Percentiles rank a stretch among this genome's conserved stretches.
These are phyloP conservation scores for Nicotiana obtusifolia DNA, from an alignment of 257 asterid genomes.

Conservation along the genomic window DNA sequence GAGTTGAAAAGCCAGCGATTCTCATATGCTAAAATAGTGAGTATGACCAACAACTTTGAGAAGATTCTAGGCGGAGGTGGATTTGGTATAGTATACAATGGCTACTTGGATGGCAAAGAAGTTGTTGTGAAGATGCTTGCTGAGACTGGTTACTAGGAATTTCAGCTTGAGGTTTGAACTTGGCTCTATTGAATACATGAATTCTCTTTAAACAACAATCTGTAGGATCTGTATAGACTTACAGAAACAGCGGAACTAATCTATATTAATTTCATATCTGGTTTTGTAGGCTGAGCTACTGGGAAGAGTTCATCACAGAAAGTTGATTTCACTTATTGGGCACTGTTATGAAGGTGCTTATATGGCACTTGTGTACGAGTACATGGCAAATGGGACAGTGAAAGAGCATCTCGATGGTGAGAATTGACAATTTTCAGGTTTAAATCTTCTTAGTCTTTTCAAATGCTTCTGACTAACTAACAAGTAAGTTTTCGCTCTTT, in stretches of 20 bases:
- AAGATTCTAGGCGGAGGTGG: constrained; percentile 41
- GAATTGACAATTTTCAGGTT: neutral
- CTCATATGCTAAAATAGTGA: constrained; percentile 20
- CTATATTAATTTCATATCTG: neutral
- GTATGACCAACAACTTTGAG: constrained; percentile 22
- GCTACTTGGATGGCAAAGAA: constrained; percentile 16
- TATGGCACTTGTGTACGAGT: constrained; percentile 42
- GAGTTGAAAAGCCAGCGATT: constrained; percentile 17
- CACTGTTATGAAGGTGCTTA: constrained; percentile 32
- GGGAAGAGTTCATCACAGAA: constrained; percentile 37
- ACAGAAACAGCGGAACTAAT: neutral
- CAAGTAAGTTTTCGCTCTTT: neutral
- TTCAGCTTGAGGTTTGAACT: constrained; percentile 30
- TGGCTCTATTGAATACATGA: neutral
- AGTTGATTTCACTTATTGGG: constrained; percentile 32
- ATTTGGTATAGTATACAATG: constrained; percentile 40
- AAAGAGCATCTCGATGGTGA: constrained; percentile 32
- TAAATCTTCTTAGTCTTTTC: neutral
- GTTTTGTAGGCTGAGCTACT: constrained; percentile 38
- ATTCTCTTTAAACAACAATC: neutral
- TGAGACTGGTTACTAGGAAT: constrained; percentile 20
- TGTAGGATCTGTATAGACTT: neutral
- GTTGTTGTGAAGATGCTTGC: constrained; percentile 48
- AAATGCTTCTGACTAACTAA: neutral
- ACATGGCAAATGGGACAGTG: constrained; percentile 35